Conservation (phyloP, 345 rosid species). For the Gossypium thurberi region DNA sequence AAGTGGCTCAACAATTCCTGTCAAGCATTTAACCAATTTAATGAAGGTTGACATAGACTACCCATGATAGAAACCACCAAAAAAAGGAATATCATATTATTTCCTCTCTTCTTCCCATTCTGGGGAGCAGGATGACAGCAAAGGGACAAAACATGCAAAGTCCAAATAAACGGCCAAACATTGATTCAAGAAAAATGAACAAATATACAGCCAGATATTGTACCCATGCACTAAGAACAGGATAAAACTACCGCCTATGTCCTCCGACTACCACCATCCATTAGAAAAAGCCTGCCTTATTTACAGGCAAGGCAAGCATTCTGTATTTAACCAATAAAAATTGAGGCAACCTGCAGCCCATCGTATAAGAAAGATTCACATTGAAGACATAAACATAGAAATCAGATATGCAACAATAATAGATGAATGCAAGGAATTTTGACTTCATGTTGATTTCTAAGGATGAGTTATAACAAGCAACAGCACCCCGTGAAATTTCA, state of each 20-base stretch:
- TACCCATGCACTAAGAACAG: background rate
- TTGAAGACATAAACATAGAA: background rate
- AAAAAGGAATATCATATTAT: background rate
- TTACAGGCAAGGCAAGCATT: background rate
- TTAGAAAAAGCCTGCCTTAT: background rate
- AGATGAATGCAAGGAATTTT: too few relatives aligned
- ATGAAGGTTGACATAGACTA: background rate
- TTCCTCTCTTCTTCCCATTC: background rate
- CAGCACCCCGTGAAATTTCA: background rate
- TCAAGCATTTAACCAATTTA: background rate
- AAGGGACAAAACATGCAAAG: background rate
- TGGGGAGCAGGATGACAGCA: background rate
- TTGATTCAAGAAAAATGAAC: background rate
- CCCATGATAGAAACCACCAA: background rate
- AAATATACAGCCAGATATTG: background rate
- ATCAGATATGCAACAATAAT: background rate
- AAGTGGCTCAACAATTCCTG: background rate
- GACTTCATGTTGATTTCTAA: too few relatives aligned
- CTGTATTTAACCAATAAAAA: background rate
- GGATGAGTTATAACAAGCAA: background rate
- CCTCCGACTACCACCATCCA: background rate
- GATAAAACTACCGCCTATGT: background rate
- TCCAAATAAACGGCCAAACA: background rate
- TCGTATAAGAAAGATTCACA: background rate
- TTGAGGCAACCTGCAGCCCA: background rate